phyloP scores from a whole-genome alignment of 179 eudicot species.

The Beta macrorhiza region DNA sequence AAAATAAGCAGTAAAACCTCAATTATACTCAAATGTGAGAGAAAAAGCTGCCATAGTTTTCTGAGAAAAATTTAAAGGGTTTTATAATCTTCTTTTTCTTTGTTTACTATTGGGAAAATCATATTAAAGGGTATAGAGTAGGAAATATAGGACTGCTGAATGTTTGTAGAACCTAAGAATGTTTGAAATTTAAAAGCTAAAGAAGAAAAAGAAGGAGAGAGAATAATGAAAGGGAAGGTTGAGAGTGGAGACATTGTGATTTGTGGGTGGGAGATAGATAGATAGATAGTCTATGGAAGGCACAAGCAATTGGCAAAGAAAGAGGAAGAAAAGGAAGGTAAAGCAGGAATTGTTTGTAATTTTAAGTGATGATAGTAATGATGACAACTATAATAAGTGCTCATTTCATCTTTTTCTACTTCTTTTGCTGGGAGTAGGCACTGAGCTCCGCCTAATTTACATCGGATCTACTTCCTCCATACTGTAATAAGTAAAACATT shows the following conservation, averaged over 20 bases:
- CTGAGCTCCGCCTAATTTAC: too few relatives aligned
- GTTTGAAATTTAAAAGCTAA: constrained; percentile 32
- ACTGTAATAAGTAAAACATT: too few relatives aligned
- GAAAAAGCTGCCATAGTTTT: constrained; percentile 16
- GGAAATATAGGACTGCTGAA: constrained; percentile 7
- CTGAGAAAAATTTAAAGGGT: constrained; percentile 2
- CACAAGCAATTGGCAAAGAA: constrained; percentile 6
- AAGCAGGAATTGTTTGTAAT: constrained; percentile 27
- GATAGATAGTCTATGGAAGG: neutral
- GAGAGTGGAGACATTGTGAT: constrained; percentile 25
- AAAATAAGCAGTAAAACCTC: constrained; percentile 5
- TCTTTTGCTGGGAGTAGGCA: neutral
- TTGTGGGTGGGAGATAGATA: constrained; percentile 17
- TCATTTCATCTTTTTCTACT: constrained; percentile 12
- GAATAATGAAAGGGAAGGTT: constrained; percentile 18
- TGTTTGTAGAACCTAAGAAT: constrained; percentile 12
- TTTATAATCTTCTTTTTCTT: neutral
- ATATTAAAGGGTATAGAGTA: neutral
- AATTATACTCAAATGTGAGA: constrained; percentile 4
- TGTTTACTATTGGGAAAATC: neutral
- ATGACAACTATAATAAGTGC: constrained; percentile 30
- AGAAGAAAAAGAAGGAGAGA: constrained; percentile 29
- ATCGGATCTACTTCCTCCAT: too few relatives aligned
- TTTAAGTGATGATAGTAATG: constrained; percentile 38
- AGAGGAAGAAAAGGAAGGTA: neutral